phyloP scores from a whole-genome alignment of 2,329 filamentous ascomycete genomes.

The Hansfordia pulvinata region DNA sequence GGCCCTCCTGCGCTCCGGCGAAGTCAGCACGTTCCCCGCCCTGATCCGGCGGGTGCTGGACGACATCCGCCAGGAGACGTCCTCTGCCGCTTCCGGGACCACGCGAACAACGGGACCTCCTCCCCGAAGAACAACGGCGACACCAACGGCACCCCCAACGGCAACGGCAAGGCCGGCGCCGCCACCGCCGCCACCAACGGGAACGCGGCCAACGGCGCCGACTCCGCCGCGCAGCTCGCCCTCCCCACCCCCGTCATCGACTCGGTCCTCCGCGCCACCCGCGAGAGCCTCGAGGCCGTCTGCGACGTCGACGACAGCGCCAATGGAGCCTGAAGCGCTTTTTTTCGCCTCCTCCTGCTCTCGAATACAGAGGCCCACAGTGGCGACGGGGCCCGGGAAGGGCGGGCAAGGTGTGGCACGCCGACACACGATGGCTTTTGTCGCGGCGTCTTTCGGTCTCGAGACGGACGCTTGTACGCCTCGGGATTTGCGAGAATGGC shows the following conservation, averaged over 20 bases:
- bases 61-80: conserved; percentile 41
- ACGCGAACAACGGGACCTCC: too few species aligned
- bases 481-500: too few species aligned
- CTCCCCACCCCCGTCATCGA: conserved; percentile 46
- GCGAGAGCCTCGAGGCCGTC: conserved; percentile 41
- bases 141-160: conserved; percentile 3
- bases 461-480: too few species aligned
- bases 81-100: conserved; percentile 14
- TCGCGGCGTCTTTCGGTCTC: too few species aligned
- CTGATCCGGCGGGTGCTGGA: conserved; percentile 47
- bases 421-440: too few species aligned
- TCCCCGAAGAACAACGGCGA: conserved; percentile 10
- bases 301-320: conserved; percentile 22
- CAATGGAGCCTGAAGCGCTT: conserved; percentile 5
- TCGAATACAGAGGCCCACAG: not conserved
- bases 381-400: not conserved
- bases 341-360: too few species aligned
- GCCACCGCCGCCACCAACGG: conserved; percentile 8
- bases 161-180: conserved; percentile 9
- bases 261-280: conserved; percentile 45
- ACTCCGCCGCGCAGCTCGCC: conserved; percentile 25
- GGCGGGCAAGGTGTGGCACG: too few species aligned
- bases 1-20: conserved; percentile 43
- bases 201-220: conserved; percentile 6
- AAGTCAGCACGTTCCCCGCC: conserved; percentile 45